Conservation (phyloP, 768 basidiomycete genomes). For the Suillus sp. region DNA sequence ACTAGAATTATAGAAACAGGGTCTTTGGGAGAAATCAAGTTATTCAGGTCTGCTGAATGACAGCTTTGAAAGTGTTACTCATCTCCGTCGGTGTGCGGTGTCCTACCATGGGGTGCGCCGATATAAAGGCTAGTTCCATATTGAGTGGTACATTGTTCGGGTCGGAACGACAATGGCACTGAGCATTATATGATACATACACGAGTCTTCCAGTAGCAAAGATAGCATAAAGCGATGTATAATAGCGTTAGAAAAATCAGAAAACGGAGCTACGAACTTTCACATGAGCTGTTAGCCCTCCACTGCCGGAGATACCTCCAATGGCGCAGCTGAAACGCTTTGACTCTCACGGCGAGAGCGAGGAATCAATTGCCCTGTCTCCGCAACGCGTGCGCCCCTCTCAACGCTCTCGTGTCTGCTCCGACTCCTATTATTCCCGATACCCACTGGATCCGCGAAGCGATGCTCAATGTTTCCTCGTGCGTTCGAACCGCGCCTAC, state of each 20-base stretch:
- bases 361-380: constrained; percentile 59
- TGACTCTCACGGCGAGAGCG: constrained; percentile 53
- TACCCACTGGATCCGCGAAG: constrained; percentile 26
- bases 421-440: constrained; percentile 39
- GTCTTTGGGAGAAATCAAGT: neutral
- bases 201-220: constrained; percentile 7
- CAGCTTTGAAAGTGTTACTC: neutral
- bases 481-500: constrained; percentile 53
- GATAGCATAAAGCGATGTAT: constrained; percentile 6
- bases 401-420: constrained; percentile 63
- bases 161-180: constrained; percentile 5
- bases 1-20: neutral
- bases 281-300: neutral
- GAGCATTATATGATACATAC: constrained; percentile 14
- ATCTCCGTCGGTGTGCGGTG: constrained; percentile 10
- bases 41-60: neutral
- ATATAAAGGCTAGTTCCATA: constrained; percentile 6
- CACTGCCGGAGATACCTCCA: constrained; percentile 30
- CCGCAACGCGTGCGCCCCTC: constrained; percentile 67
- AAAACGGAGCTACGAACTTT: neutral
- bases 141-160: constrained; percentile 14
- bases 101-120: constrained; percentile 1
- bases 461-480: constrained; percentile 35
- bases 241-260: constrained; percentile 1
- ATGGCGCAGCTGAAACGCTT: constrained; percentile 36